Base-by-base conservation (phyloP, 768 basidiomycete species). In the Tricholoma furcatifolium region DNA sequence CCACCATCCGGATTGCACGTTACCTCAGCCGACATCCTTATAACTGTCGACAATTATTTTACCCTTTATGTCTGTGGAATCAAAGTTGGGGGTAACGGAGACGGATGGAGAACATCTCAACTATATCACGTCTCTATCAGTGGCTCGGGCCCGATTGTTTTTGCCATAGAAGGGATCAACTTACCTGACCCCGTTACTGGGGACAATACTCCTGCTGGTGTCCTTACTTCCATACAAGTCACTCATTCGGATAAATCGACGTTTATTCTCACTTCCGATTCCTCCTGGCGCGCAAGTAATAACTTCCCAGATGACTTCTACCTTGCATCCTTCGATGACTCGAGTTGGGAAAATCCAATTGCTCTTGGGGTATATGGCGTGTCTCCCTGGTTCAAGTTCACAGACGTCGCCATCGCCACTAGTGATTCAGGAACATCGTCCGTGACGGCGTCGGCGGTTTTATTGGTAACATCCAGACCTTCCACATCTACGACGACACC, bases 21-120 rank as follows among this genome's bases (percentile, higher is more conserved):
- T 14, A 39, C 40, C 4, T 47, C 36, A 10, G 54, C 54, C 17
- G 49, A 55, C 23, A 55, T 55, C 38, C 44, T 50, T 15, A 47
- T 55, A 14, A 43, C 47, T 2, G 38, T 40, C n/a, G 54, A 55
- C 43, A 23, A 55, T 20, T 12, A 21, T n/a, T 55, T 41, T 17
- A 9, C 21, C 6, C 32, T 55, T 1, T 55, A 50, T 40, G 49
- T 55, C 27, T 27, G 27, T 27, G 27, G 27, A 27, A 27, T 7
- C 3, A 3, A 27, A 7, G 27, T 27, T 3, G 27, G 27, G 27
- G 7, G 27, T 7, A 27, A 27, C 7, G 27, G 27, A 27, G 27
- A 27, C 4, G 53, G 42, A 9, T 54, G 49, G 42, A 14, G 6
- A 20, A 55, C 31, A 2, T 34, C 48, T 2, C 34, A 50, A 12